Evolutionary conservation across 805 yeast genomes (phyloP), one percentile per base, ranked within the genome.

Genomic region (Saccharomycopsis sp.): DNA sequence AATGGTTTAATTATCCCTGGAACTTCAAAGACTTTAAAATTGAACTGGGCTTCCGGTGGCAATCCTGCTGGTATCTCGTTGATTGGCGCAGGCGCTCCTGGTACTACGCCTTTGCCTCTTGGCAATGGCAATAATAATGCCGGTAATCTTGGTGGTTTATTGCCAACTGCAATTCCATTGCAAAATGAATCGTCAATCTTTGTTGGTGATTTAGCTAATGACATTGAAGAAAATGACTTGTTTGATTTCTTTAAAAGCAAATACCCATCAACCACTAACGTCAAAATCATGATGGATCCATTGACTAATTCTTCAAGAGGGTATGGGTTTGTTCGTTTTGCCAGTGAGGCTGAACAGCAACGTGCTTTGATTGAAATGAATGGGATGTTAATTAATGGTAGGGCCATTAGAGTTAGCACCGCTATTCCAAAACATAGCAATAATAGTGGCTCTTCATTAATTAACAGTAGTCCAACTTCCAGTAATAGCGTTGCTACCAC

Each of bases 261-360:
- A 48, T 88, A 75, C 58, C 80, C 89, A 1, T 82, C 89, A 4
- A 77, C 86, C 43, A 72, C 78, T 42, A 79, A 81, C 53, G 93
- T 80, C 4, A 86, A 83, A 56, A 76, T 88, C 50, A 86, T 88
- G 79, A 61, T 74, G 40, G 96, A 88, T 60, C 79, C 77, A 31
- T 58, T 62, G 9, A 79, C 95, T 1, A 81, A 81, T 24, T 71
- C 71, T 40, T 75, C 90, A 4, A 79, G 85, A 57, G 95, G 96
- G 9, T 88, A 83, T 61, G 97, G 96, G 2, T 89, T 89, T 66
- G 85, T 87, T n/a, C 77, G 85, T 50, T 87, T 88, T 58, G 56
- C 69, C 28, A 71, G 72, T 47, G 79, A 75, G 49, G 69, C 70
- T 8, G 87, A 82, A 32, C 87, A 82, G 61, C 81, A 78, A 53